Evolutionary conservation across 106 monocot species (phyloP), one percentile per base, ranked within the genome.

Genomic region (Dendrobium catenatum): DNA sequence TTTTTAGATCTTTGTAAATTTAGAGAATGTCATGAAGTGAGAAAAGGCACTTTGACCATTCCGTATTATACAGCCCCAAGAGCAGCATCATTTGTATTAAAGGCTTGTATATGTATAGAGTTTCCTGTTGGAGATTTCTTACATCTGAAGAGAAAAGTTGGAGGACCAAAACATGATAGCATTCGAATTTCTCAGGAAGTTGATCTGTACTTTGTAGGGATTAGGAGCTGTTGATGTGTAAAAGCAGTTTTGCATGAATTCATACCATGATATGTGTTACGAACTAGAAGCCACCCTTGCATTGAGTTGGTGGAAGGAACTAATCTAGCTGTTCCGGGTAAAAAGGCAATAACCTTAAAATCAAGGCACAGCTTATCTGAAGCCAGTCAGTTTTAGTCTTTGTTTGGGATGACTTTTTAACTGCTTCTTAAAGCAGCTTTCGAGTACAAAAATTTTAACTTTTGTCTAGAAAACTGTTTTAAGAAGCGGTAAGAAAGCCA

Each of bases 51-150:
- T 11, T 40, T 81, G 77, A 68, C 77, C 46, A 43, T 86, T 66
- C 89, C 95, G 40, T 93, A 91, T 76, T 89, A 91, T 90, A 75
- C 73, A 66, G 84, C 89, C 67, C 91, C 94, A 51, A 88, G 72
- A 22, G 86, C 87, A 9, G 17, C 82, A 67, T 87, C 87, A 9
- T 89, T 93, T 82, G 64, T 88, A 55, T 84, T 94, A 73, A 93
- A 81, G 84, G 87, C 79, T 75, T 86, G 70, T 74, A 40, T 95
- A 41, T 83, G 80, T 33, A 83, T 91, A 81, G 94, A 95, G 82
- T 88, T 80, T 59, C 19, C 10, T 68, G 85, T 83, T 81, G 56
- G 37, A 31, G 46, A 49, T 27, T 20, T 68, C 26, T 26, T 78
- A 9, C 5, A 75, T 19, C 47, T 16, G 42, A 80, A 72, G 55